Conservation (phyloP, 805 yeast species). For the Starmerella roubikii region DNA sequence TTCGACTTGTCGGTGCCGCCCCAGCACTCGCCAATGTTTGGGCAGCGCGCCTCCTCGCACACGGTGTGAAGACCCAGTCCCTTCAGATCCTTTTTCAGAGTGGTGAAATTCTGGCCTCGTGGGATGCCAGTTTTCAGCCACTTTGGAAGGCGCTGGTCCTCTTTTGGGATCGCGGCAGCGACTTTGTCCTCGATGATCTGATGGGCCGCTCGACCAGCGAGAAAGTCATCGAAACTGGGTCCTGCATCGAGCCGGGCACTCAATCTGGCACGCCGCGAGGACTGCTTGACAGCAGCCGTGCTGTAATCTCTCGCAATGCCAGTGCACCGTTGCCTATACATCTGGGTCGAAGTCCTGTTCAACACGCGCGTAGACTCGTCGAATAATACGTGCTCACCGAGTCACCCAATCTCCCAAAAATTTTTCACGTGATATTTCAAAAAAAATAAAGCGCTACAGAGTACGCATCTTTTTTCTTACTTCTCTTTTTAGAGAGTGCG, state of each 20-base stretch:
- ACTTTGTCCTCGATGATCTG: slow-evolving; percentile 50
- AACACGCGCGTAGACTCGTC: too few relatives aligned
- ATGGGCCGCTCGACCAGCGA: slow-evolving; percentile 65
- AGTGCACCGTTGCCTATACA: slow-evolving; percentile 3
- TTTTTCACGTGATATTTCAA: background rate
- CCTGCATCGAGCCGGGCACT: slow-evolving; percentile 64
- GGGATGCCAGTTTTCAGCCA: slow-evolving; percentile 97
- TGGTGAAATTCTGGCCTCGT: slow-evolving; percentile 74
- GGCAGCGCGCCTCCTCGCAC: slow-evolving; percentile 97
- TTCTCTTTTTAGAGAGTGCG: slow-evolving; percentile 18
- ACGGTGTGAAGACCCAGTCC: slow-evolving; percentile 88
- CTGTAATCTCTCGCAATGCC: slow-evolving; percentile 4
- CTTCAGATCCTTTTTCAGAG: slow-evolving; percentile 70
- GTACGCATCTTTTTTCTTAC: too few relatives aligned
- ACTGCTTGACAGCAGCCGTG: slow-evolving; percentile 3
- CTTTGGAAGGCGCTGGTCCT: slow-evolving; percentile 54
- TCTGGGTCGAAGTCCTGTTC: too few relatives aligned
- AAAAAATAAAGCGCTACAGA: background rate
- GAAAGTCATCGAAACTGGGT: slow-evolving; percentile 86
- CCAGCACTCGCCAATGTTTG: slow-evolving; percentile 99
- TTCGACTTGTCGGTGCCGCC: slow-evolving; percentile 83
- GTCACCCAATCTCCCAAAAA: background rate
- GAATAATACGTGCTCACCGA: too few relatives aligned
- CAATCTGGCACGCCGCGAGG: slow-evolving; percentile 28
- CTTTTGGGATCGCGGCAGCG: slow-evolving; percentile 25